phyloP scores from a whole-genome alignment of 2,329 filamentous ascomycete genomes.

The Lasiodiplodia sp. region DNA sequence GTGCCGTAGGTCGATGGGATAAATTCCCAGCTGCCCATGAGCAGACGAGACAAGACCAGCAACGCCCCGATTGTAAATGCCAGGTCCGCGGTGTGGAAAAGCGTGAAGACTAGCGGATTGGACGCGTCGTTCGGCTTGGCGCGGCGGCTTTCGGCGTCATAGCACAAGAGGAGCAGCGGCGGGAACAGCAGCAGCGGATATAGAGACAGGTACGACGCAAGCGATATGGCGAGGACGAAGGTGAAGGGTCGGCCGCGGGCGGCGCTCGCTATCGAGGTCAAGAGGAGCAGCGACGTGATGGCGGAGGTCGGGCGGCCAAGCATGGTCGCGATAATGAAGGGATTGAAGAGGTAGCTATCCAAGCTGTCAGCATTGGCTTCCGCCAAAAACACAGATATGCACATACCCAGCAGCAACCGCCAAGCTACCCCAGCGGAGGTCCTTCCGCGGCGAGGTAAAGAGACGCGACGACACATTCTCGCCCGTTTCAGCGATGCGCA shows the following conservation, averaged over 20 bases:
- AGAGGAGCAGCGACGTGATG: constrained; percentile 87
- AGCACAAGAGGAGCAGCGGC: constrained; percentile 80
- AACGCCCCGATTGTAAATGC: constrained; percentile 65
- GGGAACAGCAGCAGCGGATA: constrained; percentile 89
- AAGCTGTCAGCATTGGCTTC: neutral
- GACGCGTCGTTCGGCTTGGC: constrained; percentile 37
- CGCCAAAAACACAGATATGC: neutral
- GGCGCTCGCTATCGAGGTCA: constrained; percentile 83
- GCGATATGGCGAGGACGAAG: constrained; percentile 82
- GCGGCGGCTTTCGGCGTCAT: constrained; percentile 64
- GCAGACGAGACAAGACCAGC: constrained; percentile 73
- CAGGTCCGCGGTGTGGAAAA: constrained; percentile 62
- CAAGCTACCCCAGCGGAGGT: constrained; percentile 75
- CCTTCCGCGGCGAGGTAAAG: constrained; percentile 80
- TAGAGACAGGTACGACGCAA: constrained; percentile 90
- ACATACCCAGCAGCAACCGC: constrained; percentile 79
- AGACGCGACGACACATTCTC: constrained; percentile 76
- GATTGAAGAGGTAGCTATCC: constrained; percentile 86
- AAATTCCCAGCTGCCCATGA: constrained; percentile 88
- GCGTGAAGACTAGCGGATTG: constrained; percentile 58
- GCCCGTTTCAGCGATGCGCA: constrained; percentile 80
- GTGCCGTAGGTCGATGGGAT: constrained; percentile 89
- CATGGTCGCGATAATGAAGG: constrained; percentile 90
- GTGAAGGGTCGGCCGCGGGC: constrained; percentile 74
- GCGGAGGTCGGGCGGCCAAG: constrained; percentile 87